Evolutionary conservation across 2,329 filamentous ascomycete species (phyloP).

Genomic region (Clonostachys chloroleuca): DNA sequence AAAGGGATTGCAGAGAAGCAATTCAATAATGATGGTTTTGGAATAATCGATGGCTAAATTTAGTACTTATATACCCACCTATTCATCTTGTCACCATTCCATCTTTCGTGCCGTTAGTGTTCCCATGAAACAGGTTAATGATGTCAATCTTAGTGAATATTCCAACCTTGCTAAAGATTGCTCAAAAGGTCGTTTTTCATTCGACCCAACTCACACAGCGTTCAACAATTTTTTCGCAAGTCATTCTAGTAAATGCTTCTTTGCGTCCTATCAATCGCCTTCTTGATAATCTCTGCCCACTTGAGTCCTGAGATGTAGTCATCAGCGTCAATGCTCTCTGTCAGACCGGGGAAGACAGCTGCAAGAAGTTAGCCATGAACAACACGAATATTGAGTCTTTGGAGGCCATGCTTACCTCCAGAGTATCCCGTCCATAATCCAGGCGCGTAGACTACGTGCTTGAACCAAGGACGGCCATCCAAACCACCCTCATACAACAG

Average conservation of each 20-base stretch:
- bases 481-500: conserved; percentile 75
- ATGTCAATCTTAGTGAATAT: too few relatives aligned
- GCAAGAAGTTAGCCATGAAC: neutral
- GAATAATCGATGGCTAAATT: too few relatives aligned
- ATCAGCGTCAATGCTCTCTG: conserved; percentile 56
- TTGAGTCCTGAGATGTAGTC: conserved; percentile 53
- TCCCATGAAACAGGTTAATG: too few relatives aligned
- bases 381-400: neutral
- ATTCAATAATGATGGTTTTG: too few relatives aligned
- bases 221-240: neutral
- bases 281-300: conserved; percentile 56
- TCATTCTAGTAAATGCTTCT: conserved; percentile 19
- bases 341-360: conserved; percentile 59
- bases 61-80: too few relatives aligned
- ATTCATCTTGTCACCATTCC: too few relatives aligned
- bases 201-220: too few relatives aligned
- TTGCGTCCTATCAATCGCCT: conserved; percentile 40
- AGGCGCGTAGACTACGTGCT: conserved; percentile 90
- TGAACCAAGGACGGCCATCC: conserved; percentile 82
- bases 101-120: too few relatives aligned
- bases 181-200: too few relatives aligned
- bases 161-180: too few relatives aligned
- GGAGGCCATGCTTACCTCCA: conserved; percentile 49
- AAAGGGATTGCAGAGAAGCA: too few relatives aligned
- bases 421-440: conserved; percentile 90